Conservation (phyloP, 257 asterid species). For the Anisodus tanguticus region DNA sequence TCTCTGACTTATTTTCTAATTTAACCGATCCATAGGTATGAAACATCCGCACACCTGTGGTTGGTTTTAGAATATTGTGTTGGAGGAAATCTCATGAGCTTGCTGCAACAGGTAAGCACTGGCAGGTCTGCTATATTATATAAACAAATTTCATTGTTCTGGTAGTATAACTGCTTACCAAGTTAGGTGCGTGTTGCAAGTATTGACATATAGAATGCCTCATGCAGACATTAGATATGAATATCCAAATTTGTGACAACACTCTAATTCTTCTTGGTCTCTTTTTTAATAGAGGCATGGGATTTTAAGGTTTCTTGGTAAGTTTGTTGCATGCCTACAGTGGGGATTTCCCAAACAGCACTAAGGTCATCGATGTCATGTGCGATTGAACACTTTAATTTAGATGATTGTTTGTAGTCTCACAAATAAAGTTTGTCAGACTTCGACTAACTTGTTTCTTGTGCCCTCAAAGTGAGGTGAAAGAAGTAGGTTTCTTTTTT, state of each 20-base stretch:
- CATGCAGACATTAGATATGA: background rate
- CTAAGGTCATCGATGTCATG: background rate
- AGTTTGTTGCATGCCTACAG: background rate
- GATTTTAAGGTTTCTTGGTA: background rate
- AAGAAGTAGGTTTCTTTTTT: background rate
- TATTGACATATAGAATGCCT: slow-evolving; percentile 11
- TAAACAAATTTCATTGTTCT: background rate
- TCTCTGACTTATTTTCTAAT: slow-evolving; percentile 26
- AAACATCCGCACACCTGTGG: slow-evolving; percentile 99
- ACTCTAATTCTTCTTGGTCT: background rate
- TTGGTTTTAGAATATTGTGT: slow-evolving; percentile 97
- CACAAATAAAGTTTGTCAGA: slow-evolving; percentile 3
- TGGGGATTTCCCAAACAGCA: background rate
- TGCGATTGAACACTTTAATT: background rate
- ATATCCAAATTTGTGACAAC: background rate
- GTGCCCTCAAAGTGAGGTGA: background rate
- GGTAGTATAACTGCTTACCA: slow-evolving; percentile 5
- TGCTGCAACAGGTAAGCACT: slow-evolving; percentile 79
- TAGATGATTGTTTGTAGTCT: slow-evolving; percentile 23
- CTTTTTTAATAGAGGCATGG: background rate
- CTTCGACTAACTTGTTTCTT: slow-evolving; percentile 10
- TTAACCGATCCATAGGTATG: slow-evolving; percentile 67
- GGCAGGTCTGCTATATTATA: background rate
- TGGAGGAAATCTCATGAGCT: slow-evolving; percentile 95
- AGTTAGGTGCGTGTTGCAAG: background rate